Percentiles rank a stretch among this genome's conserved stretches.
These are phyloP conservation scores for Biscogniauxia sp. DNA, from an alignment of 2,329 filamentous ascomycete species.

Conservation along the genomic window DNA sequence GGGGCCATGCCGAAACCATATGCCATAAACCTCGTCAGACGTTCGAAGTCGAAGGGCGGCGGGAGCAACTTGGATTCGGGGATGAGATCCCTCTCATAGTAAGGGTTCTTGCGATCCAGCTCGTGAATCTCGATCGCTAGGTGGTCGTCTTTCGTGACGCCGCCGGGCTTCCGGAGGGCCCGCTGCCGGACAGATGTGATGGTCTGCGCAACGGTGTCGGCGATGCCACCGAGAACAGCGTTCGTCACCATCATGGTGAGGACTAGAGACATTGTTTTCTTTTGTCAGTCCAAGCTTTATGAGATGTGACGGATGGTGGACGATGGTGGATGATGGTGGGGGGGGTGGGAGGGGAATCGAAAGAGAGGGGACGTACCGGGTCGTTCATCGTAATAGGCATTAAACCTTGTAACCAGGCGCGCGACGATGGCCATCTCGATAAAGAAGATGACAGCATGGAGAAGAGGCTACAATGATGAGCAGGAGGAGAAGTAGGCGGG, in stretches of 20 bases:
- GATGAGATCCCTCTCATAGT: constrained; percentile 63
- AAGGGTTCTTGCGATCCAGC: constrained; percentile 75
- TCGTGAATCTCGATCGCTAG: constrained; percentile 87
- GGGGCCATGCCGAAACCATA: constrained; percentile 97
- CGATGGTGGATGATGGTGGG: background rate
- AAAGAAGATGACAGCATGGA: constrained; percentile 81
- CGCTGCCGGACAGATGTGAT: constrained; percentile 79
- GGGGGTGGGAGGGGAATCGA: constrained; percentile 9
- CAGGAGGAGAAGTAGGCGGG: constrained; percentile 5
- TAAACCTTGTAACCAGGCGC: constrained; percentile 82
- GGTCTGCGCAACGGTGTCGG: constrained; percentile 92
- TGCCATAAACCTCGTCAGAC: constrained; percentile 91
- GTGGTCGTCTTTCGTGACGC: constrained; percentile 60
- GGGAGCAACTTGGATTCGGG: constrained; percentile 62
- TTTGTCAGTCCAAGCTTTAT: constrained; percentile 9
- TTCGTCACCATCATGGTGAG: constrained; percentile 99
- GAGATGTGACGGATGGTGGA: background rate
- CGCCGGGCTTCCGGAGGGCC: constrained; percentile 60
- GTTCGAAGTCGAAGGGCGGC: constrained; percentile 92
- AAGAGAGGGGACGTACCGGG: constrained; percentile 57
- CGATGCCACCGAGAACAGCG: constrained; percentile 89
- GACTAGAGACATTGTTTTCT: constrained; percentile 49
- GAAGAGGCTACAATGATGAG: constrained; percentile 65
- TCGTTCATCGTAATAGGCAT: constrained; percentile 87
- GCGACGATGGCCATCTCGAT: constrained; percentile 86